Evolutionary conservation across 257 asterid species (phyloP).

Genomic region (Penstemon barbatus): DNA sequence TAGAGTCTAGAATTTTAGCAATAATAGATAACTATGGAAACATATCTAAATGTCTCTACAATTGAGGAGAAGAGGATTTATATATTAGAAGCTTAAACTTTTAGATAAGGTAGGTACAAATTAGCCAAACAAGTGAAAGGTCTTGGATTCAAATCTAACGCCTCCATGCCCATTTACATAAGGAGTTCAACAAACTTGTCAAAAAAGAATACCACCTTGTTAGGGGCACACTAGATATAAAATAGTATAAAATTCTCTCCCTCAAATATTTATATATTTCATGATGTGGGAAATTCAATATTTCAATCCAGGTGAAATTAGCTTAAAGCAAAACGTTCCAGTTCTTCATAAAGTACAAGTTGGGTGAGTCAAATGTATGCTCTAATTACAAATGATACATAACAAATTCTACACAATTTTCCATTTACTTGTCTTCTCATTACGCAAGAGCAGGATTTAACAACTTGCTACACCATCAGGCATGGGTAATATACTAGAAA

Average conservation of each 20-base stretch:
- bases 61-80: neutral
- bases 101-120: neutral
- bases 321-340: slow-evolving; percentile 8
- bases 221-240: too few relatives aligned
- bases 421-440: slow-evolving; percentile 10
- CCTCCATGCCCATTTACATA: neutral
- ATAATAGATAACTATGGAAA: neutral
- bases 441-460: neutral
- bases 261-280: too few relatives aligned
- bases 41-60: slow-evolving; percentile 5
- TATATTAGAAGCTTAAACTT: neutral
- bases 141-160: neutral
- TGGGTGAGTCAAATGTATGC: too few relatives aligned
- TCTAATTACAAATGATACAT: neutral
- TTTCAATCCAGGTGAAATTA: neutral
- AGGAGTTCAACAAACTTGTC: neutral
- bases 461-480: slow-evolving; percentile 7
- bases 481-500: neutral
- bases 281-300: too few relatives aligned
- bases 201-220: too few relatives aligned
- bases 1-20: neutral
- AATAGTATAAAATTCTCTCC: too few relatives aligned
- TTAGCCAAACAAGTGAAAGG: neutral
- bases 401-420: neutral
- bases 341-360: neutral